These are phyloP conservation scores for Solanum tarijense DNA, from an alignment of 257 asterid genomes.

Conservation along the genomic window DNA sequence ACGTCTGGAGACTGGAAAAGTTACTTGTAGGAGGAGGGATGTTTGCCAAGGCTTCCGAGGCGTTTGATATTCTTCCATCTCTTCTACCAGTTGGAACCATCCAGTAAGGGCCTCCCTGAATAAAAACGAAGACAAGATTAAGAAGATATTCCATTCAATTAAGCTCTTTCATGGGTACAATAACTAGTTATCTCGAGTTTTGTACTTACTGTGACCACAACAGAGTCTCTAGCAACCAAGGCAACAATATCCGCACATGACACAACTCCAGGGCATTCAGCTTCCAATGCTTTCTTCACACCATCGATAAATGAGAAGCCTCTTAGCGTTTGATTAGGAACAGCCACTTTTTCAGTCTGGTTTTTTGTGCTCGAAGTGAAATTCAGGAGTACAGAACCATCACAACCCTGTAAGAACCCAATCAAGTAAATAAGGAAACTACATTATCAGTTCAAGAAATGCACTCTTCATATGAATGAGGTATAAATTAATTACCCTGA, in stretches of 20 bases:
- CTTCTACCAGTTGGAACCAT: conserved; percentile 2
- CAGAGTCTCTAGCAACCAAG: background rate
- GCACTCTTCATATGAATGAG: background rate
- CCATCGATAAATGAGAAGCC: background rate
- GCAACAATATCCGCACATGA: background rate
- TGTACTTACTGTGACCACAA: background rate
- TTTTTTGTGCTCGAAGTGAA: background rate
- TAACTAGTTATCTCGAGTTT: background rate
- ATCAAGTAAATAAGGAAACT: background rate
- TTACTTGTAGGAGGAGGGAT: conserved; percentile 20
- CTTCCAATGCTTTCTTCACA: background rate
- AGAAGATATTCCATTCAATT: background rate
- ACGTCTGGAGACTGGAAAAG: background rate
- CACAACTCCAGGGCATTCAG: background rate
- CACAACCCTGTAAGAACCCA: background rate
- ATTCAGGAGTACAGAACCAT: background rate
- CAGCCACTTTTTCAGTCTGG: conserved; percentile 17
- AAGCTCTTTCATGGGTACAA: background rate
- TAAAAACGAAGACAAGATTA: background rate
- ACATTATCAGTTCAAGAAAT: background rate
- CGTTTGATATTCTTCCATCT: conserved; percentile 20
- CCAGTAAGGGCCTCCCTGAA: conserved; percentile 19
- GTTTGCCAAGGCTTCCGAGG: conserved; percentile 21
- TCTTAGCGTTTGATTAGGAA: conserved; percentile 12
- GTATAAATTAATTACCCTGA: conserved; percentile 2